phyloP scores from a whole-genome alignment of 805 yeast genomes.

The Myxozyma vanderwaltii region DNA sequence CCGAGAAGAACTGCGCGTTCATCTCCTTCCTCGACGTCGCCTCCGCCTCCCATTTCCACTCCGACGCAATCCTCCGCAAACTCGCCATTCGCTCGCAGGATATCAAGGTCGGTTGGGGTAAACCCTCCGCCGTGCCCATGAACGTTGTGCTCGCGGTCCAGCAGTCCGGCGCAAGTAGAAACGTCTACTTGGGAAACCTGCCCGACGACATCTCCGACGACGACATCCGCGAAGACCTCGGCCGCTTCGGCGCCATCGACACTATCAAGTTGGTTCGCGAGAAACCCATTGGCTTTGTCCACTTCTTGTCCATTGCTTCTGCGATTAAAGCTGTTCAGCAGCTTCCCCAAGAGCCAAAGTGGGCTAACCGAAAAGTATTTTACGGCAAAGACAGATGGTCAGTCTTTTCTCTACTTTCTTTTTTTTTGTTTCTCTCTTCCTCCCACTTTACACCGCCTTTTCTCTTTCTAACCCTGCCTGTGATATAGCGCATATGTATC shows the following conservation, averaged over 20 bases:
- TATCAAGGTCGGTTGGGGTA: slow-evolving; percentile 92
- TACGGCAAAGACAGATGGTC: slow-evolving; percentile 84
- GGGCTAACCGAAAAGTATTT: slow-evolving; percentile 74
- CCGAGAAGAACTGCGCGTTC: slow-evolving; percentile 85
- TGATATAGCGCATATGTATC: slow-evolving; percentile 72
- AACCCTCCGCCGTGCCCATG: slow-evolving; percentile 71
- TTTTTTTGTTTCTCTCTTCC: slow-evolving; percentile 36
- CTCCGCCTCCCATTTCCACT: slow-evolving; percentile 86
- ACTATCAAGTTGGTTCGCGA: slow-evolving; percentile 76
- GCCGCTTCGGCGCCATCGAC: slow-evolving; percentile 80
- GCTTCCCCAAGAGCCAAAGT: slow-evolving; percentile 67
- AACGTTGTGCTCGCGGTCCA: slow-evolving; percentile 74
- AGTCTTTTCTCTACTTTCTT: background rate
- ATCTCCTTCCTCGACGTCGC: slow-evolving; percentile 86
- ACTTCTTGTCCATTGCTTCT: slow-evolving; percentile 78
- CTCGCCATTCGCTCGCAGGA: slow-evolving; percentile 78
- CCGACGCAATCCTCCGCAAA: slow-evolving; percentile 86
- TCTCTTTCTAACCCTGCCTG: background rate
- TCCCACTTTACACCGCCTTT: too few species aligned
- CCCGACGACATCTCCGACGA: slow-evolving; percentile 66
- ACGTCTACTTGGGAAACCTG: slow-evolving; percentile 84
- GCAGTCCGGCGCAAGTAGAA: slow-evolving; percentile 88
- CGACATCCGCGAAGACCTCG: slow-evolving; percentile 66
- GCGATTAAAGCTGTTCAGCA: slow-evolving; percentile 86
- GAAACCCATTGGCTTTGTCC: slow-evolving; percentile 79